These are phyloP conservation scores for Zizania palustris DNA, from an alignment of 202 grass and related monocot species.

Conservation along the genomic window DNA sequence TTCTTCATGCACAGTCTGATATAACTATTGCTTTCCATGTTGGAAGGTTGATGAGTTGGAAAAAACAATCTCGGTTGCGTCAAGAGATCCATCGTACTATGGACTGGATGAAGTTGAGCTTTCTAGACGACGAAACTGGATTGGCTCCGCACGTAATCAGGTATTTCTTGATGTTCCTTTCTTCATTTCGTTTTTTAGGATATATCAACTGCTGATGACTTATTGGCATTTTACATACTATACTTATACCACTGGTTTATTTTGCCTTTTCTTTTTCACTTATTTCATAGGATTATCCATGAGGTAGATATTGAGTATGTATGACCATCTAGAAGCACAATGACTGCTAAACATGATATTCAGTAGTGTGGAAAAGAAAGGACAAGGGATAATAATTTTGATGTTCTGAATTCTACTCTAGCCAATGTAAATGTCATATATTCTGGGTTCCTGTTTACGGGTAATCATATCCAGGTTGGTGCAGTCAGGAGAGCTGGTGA, in stretches of 20 bases:
- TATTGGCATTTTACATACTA: not conserved
- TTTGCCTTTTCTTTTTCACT: not conserved
- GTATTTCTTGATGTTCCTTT: slow-evolving; percentile 23
- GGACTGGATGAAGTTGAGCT: slow-evolving; percentile 70
- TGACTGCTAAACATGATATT: slow-evolving; percentile 9
- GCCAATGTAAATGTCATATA: not conserved
- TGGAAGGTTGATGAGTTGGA: slow-evolving; percentile 74
- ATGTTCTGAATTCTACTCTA: not conserved
- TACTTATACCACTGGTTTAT: not conserved
- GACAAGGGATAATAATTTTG: not conserved
- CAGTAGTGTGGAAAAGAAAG: not conserved
- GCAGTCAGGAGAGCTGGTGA: slow-evolving; percentile 50
- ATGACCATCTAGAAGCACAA: not conserved
- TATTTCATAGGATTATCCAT: not conserved
- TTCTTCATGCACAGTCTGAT: not conserved
- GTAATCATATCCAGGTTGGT: slow-evolving; percentile 48
- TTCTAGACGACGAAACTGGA: slow-evolving; percentile 67
- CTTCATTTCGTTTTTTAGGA: not conserved
- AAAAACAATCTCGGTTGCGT: slow-evolving; percentile 69
- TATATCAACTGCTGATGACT: not conserved
- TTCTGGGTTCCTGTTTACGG: not conserved
- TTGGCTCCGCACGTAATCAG: slow-evolving; percentile 58
- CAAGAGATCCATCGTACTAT: slow-evolving; percentile 66
- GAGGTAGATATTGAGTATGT: slow-evolving; percentile 4
- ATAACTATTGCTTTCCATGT: slow-evolving; percentile 16